phyloP scores from a whole-genome alignment of 2,329 filamentous ascomycete species.

The Atkinsonella hypoxylon region DNA sequence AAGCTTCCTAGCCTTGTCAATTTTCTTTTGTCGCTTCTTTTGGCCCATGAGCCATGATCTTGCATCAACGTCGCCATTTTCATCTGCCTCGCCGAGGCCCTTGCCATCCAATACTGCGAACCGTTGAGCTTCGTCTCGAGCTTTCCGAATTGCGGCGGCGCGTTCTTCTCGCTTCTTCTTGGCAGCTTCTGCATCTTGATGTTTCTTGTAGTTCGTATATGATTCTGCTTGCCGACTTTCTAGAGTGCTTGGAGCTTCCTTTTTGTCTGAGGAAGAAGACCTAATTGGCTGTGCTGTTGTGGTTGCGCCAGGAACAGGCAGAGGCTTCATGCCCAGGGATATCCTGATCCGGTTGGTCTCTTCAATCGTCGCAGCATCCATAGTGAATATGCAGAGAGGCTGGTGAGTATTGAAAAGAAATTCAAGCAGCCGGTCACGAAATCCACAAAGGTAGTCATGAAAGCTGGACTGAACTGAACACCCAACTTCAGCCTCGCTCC shows the following conservation, averaged over 20 bases:
- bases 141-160: constrained; percentile 74
- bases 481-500: not conserved
- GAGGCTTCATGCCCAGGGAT: constrained; percentile 78
- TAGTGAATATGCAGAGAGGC: constrained; percentile 13
- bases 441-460: too few relatives aligned
- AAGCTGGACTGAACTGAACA: too few relatives aligned
- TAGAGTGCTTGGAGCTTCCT: constrained; percentile 69
- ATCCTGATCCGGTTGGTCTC: constrained; percentile 88
- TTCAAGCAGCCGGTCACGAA: not conserved
- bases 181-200: constrained; percentile 58
- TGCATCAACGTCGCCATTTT: constrained; percentile 57
- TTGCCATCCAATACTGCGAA: constrained; percentile 67
- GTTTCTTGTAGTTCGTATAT: constrained; percentile 59
- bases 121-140: constrained; percentile 71
- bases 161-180: constrained; percentile 71
- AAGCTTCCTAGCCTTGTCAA: constrained; percentile 59
- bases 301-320: constrained; percentile 65
- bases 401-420: not conserved
- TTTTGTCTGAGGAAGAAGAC: constrained; percentile 44
- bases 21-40: constrained; percentile 90
- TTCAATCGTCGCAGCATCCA: constrained; percentile 68
- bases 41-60: constrained; percentile 78
- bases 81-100: constrained; percentile 66
- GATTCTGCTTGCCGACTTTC: constrained; percentile 65
- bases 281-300: constrained; percentile 18